These are phyloP conservation scores for Teratosphaeria viscida DNA, from an alignment of 2,329 filamentous ascomycete genomes.

Conservation along the genomic window DNA sequence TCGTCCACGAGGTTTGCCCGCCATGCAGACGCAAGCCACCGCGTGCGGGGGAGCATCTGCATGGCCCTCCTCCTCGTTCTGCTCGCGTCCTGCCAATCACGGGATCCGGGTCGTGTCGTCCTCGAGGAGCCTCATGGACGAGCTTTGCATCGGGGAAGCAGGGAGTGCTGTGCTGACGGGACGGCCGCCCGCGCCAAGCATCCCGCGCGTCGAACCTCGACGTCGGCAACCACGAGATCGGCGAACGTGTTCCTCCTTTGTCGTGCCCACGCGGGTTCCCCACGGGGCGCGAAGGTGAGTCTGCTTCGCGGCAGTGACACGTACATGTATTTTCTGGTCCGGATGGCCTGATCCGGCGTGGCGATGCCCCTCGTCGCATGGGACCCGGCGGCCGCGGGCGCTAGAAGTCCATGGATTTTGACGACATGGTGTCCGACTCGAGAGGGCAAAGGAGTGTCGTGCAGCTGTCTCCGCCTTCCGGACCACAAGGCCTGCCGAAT, in stretches of 20 bases:
- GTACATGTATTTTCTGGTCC: not conserved
- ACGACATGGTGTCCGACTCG: not conserved
- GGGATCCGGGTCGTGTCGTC: not conserved
- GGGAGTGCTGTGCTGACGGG: not conserved
- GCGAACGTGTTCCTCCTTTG: not conserved
- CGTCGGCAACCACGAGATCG: not conserved
- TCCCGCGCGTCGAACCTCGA: not conserved
- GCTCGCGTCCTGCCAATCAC: not conserved
- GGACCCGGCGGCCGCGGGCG: not conserved
- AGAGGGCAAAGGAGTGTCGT: not conserved
- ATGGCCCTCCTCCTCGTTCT: not conserved
- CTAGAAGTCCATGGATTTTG: not conserved
- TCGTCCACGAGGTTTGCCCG: not conserved
- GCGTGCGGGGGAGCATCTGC: not conserved
- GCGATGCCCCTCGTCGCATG: not conserved
- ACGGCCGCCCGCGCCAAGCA: too few species aligned
- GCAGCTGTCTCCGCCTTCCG: not conserved
- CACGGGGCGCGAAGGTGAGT: not conserved
- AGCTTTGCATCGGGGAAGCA: not conserved
- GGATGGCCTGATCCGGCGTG: not conserved
- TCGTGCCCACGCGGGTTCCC: not conserved
- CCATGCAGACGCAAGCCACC: not conserved
- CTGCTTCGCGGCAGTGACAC: not conserved
- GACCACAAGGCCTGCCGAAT: too few species aligned
- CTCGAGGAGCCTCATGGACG: not conserved